Evolutionary conservation across 192 early-diverging fungal genomes (phyloP).

Genomic region (Dimargaris verticillata): DNA sequence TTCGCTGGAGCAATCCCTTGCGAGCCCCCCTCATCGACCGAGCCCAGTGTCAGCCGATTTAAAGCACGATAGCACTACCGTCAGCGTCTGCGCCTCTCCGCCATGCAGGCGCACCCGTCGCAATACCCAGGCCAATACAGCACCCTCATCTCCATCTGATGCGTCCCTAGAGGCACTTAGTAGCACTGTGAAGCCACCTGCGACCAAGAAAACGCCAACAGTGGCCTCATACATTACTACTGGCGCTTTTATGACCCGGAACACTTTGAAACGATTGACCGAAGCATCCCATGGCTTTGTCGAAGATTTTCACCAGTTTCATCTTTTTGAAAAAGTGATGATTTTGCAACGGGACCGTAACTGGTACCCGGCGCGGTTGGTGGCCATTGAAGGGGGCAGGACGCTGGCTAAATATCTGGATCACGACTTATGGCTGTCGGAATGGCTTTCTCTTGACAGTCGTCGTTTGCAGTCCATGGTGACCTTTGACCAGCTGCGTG

Average conservation of each 20-base stretch:
- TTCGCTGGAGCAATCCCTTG: no score
- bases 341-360: constrained; percentile 1
- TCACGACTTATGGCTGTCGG: neutral
- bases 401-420: constrained; percentile 14
- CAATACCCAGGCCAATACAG: no score
- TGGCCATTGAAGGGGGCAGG: constrained; percentile 18
- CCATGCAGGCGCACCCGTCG: no score
- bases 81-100: no score
- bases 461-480: constrained; percentile 1
- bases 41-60: no score
- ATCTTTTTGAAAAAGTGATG: constrained; percentile 1
- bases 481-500: neutral
- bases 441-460: constrained; percentile 9
- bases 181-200: no score
- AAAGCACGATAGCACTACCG: no score
- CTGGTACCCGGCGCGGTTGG: constrained; percentile 17
- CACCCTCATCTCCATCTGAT: no score
- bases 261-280: constrained; percentile 25
- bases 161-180: no score
- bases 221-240: constrained; percentile 21
- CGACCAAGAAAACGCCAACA: neutral
- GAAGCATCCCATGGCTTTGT: constrained; percentile 11
- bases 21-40: no score
- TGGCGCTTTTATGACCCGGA: constrained; percentile 30
- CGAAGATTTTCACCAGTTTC: neutral